These are phyloP conservation scores for Russula foetens DNA, from an alignment of 768 basidiomycete genomes.

Conservation along the genomic window DNA sequence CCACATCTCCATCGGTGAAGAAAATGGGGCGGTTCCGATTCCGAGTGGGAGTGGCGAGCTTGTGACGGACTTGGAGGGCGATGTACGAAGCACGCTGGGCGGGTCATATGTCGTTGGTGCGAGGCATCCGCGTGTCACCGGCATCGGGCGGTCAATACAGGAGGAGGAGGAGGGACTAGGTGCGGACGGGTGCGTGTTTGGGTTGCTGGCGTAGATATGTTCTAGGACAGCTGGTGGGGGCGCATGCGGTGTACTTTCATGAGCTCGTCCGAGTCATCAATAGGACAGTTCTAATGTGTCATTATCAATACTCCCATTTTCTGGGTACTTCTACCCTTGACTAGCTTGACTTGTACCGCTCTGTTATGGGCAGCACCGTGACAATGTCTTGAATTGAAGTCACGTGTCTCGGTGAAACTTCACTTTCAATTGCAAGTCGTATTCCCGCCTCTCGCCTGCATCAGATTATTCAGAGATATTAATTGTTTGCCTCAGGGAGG, in stretches of 20 bases:
- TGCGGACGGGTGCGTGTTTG: constrained; percentile 79
- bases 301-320: neutral
- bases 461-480: too few relatives aligned
- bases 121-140: constrained; percentile 29
- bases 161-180: constrained; percentile 46
- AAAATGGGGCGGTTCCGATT: neutral
- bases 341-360: too few relatives aligned
- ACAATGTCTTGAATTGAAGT: too few relatives aligned
- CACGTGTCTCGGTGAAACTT: too few relatives aligned
- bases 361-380: too few relatives aligned
- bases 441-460: fast-evolving
- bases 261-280: too few relatives aligned
- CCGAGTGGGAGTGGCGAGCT: constrained; percentile 18
- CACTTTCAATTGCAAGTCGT: too few relatives aligned
- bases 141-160: constrained; percentile 21
- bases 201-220: constrained; percentile 83
- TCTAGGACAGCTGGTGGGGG: constrained; percentile 35
- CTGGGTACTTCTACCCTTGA: too few relatives aligned
- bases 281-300: too few relatives aligned
- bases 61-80: constrained; percentile 38
- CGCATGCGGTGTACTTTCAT: constrained; percentile 9
- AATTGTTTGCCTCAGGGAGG: neutral
- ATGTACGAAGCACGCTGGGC: constrained; percentile 53
- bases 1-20: neutral
- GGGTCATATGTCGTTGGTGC: constrained; percentile 72